phyloP scores from a whole-genome alignment of 352 stramenopile genomes.

The Globisporangium heterothallicum region DNA sequence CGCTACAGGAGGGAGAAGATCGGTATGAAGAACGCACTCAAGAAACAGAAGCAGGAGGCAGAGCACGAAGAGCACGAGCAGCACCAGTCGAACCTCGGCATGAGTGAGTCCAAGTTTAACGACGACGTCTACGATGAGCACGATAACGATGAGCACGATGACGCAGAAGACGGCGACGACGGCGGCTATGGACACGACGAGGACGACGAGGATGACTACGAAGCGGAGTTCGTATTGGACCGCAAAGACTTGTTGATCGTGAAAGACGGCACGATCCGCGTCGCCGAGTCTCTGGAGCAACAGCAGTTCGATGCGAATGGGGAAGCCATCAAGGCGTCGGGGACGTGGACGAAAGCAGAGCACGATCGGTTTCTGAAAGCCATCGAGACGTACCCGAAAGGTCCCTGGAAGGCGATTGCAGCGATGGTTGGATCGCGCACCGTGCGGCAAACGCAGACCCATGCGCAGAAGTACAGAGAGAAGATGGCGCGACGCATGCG shows the following conservation, averaged over 20 bases:
- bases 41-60: conserved; percentile 1
- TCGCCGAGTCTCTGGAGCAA: conserved; percentile 57
- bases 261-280: conserved; percentile 62
- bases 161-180: conserved; percentile 10
- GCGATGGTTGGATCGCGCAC: conserved; percentile 21
- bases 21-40: conserved; percentile 3
- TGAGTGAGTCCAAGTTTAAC: conserved; percentile 3
- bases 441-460: conserved; percentile 16
- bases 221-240: conserved; percentile 46
- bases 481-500: conserved; percentile 18
- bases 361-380: conserved; percentile 19
- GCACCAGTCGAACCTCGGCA: background rate
- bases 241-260: conserved; percentile 71
- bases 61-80: conserved; percentile 3
- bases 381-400: conserved; percentile 20
- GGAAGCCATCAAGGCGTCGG: conserved; percentile 20
- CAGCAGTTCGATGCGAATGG: conserved; percentile 50
- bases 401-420: conserved; percentile 19
- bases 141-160: background rate
- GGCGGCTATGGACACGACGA: background rate
- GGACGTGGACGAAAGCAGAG: conserved; percentile 20
- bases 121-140: conserved; percentile 1
- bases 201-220: conserved; percentile 21
- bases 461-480: conserved; percentile 19
- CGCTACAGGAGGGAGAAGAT: background rate